These are phyloP conservation scores for Trichosporon inkin DNA, from an alignment of 1,284 basidiomycete genomes.

Conservation along the genomic window DNA sequence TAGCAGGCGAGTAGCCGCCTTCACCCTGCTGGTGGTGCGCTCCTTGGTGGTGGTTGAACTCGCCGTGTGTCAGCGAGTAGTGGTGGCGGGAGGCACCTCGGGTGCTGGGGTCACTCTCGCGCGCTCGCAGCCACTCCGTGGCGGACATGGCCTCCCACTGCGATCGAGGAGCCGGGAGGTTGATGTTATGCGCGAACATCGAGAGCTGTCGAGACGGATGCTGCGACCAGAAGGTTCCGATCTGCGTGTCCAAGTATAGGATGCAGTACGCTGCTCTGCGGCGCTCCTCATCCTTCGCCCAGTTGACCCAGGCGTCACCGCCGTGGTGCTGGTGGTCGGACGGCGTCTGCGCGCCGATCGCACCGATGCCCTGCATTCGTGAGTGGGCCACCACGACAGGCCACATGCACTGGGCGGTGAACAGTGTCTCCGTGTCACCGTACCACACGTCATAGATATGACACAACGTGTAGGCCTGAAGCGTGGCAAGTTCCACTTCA, in stretches of 20 bases:
- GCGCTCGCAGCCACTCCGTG: constrained; percentile 32
- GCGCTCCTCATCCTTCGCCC: constrained; percentile 45
- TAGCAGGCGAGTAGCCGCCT: constrained; percentile 36
- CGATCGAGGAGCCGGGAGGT: constrained; percentile 29
- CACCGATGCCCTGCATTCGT: constrained; percentile 44
- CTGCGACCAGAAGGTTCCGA: constrained; percentile 43
- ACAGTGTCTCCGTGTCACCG: constrained; percentile 33
- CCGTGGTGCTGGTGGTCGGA: constrained; percentile 20
- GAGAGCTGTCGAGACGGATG: constrained; percentile 40
- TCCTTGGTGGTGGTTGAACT: constrained; percentile 24
- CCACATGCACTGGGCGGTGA: constrained; percentile 45
- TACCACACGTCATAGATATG: constrained; percentile 45
- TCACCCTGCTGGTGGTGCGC: constrained; percentile 1
- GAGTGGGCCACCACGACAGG: constrained; percentile 41
- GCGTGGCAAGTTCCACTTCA: constrained; percentile 37
- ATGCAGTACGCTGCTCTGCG: constrained; percentile 42
- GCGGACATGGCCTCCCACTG: constrained; percentile 40
- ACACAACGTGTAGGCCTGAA: constrained; percentile 39
- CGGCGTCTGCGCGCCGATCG: constrained; percentile 13
- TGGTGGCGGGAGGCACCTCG: not conserved
- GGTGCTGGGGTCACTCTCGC: constrained; percentile 6
- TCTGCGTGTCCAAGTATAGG: constrained; percentile 41
- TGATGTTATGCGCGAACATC: constrained; percentile 43
- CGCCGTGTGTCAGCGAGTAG: constrained; percentile 27
- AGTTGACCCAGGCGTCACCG: constrained; percentile 36